These are phyloP conservation scores for Conticribra weissflogii DNA, from an alignment of 108 stramenopile genomes.

Conservation along the genomic window DNA sequence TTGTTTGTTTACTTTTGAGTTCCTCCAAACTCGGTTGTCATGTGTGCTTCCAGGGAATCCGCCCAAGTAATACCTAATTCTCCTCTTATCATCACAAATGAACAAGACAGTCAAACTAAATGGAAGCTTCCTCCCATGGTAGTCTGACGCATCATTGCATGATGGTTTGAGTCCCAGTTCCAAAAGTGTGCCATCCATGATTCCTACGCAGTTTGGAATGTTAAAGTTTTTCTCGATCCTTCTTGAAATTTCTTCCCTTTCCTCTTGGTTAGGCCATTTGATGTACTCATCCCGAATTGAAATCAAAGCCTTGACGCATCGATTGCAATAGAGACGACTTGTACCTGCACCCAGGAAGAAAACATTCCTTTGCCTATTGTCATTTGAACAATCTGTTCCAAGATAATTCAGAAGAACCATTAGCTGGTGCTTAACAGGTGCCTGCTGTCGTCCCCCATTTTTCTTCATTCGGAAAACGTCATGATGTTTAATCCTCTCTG, in stretches of 20 bases:
- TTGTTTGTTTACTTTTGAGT: neutral
- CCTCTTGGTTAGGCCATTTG: constrained; percentile 35
- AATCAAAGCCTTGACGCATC: constrained; percentile 10
- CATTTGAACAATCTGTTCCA: too few relatives aligned
- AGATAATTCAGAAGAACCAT: too few relatives aligned
- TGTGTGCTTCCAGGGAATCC: constrained; percentile 18
- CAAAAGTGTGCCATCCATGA: constrained; percentile 43
- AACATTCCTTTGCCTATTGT: too few relatives aligned
- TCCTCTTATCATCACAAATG: constrained; percentile 29
- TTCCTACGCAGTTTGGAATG: constrained; percentile 33
- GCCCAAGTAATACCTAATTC: constrained; percentile 14
- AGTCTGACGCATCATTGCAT: constrained; percentile 23
- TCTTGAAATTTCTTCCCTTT: constrained; percentile 22
- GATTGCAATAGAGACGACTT: neutral
- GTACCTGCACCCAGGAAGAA: neutral
- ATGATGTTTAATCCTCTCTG: too few relatives aligned
- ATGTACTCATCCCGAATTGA: constrained; percentile 3
- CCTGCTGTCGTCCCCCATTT: too few relatives aligned
- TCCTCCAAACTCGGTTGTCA: constrained; percentile 4
- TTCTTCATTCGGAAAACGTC: too few relatives aligned
- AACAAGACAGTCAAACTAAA: constrained; percentile 24
- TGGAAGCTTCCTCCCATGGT: constrained; percentile 26
- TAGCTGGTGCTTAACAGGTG: too few relatives aligned
- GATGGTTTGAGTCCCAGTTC: constrained; percentile 22
- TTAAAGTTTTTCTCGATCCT: constrained; percentile 5